phyloP scores from a whole-genome alignment of 768 basidiomycete genomes.

The Piloderma croceum region DNA sequence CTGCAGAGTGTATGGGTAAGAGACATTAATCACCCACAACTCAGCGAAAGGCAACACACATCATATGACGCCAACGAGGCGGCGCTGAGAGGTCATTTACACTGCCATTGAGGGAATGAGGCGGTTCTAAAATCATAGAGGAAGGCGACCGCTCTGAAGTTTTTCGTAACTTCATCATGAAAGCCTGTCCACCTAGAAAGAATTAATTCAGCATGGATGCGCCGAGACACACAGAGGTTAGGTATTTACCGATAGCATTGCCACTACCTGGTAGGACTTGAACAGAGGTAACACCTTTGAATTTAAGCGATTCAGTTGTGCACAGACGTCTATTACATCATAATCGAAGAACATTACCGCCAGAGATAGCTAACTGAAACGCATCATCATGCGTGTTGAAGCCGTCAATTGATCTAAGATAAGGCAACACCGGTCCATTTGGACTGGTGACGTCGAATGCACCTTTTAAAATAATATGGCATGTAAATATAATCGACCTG shows the following conservation, averaged over 20 bases:
- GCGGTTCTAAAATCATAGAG: slow-evolving; percentile 70
- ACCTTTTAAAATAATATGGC: too few relatives aligned
- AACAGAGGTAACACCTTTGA: slow-evolving; percentile 53
- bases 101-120: slow-evolving; percentile 44
- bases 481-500: too few relatives aligned
- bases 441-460: slow-evolving; percentile 52
- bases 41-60: slow-evolving; percentile 32
- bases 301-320: too few relatives aligned
- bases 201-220: background rate
- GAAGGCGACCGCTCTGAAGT: slow-evolving; percentile 64
- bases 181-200: slow-evolving; percentile 64
- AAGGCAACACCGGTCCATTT: slow-evolving; percentile 48
- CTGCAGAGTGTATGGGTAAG: slow-evolving; percentile 27
- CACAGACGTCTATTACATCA: too few relatives aligned
- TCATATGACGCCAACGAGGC: slow-evolving; percentile 70
- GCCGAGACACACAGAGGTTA: too few relatives aligned
- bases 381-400: slow-evolving; percentile 70
- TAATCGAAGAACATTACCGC: too few relatives aligned
- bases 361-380: slow-evolving; percentile 53
- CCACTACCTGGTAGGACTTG: slow-evolving; percentile 71
- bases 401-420: slow-evolving; percentile 65
- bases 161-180: slow-evolving; percentile 68
- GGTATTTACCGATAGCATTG: slow-evolving; percentile 61
- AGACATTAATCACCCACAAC: slow-evolving; percentile 1
- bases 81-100: slow-evolving; percentile 27